phyloP scores from a whole-genome alignment of 1,139 yeast species.

The Debaryomyces coudertii region DNA sequence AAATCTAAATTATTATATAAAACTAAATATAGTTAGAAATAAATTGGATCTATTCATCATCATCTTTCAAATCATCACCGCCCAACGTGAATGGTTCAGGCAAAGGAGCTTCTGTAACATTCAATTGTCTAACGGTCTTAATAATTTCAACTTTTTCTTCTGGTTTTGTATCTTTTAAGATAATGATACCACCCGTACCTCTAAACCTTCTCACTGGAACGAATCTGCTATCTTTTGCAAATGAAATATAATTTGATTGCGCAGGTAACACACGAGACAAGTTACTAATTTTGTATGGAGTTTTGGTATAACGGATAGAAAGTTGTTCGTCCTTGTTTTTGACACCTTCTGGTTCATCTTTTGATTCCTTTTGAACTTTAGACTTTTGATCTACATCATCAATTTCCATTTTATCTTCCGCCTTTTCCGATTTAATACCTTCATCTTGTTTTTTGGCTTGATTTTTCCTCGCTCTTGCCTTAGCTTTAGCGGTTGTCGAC shows the following conservation, averaged over 20 bases:
- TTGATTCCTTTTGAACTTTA: conserved; percentile 19
- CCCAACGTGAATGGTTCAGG: conserved; percentile 81
- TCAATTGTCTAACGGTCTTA: conserved; percentile 84
- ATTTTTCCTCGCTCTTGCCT: conserved; percentile 84
- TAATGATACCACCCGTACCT: conserved; percentile 80
- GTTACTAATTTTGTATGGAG: conserved; percentile 71
- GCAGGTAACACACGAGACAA: conserved; percentile 90
- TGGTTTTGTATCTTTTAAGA: conserved; percentile 73
- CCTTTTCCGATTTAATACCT: conserved; percentile 14
- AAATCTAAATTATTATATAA: conserved; percentile 5
- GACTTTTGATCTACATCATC: conserved; percentile 26
- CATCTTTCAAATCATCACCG: conserved; percentile 52
- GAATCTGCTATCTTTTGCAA: conserved; percentile 75
- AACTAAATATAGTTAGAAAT: conserved; percentile 6
- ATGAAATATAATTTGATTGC: conserved; percentile 82
- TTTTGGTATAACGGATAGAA: conserved; percentile 50
- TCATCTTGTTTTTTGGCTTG: conserved; percentile 55
- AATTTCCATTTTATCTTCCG: conserved; percentile 33
- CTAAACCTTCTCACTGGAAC: conserved; percentile 80
- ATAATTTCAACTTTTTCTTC: conserved; percentile 67
- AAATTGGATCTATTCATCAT: conserved; percentile 21
- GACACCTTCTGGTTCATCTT: conserved; percentile 20
- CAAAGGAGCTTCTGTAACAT: conserved; percentile 82
- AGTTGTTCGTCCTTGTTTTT: conserved; percentile 38
- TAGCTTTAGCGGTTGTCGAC: conserved; percentile 90